These are phyloP conservation scores for Tricholoma matsutake DNA, from an alignment of 768 basidiomycete genomes.

Conservation along the genomic window DNA sequence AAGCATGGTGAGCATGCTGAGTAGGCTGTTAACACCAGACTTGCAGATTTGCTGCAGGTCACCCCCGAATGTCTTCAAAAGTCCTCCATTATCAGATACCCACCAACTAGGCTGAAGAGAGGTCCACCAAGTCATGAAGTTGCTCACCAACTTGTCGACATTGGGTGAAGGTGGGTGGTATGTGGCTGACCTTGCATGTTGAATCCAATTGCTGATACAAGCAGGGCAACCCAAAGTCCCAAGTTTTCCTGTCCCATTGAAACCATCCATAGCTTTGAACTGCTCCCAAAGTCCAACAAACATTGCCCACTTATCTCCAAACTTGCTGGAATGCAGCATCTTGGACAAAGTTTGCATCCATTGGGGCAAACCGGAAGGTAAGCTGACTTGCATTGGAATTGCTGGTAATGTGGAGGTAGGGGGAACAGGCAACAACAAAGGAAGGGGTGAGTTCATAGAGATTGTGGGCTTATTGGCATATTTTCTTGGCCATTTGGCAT, in stretches of 20 bases:
- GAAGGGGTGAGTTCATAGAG: too few relatives aligned
- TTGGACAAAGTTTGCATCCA: background rate
- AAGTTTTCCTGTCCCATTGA: background rate
- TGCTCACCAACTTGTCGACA: background rate
- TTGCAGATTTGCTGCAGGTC: background rate
- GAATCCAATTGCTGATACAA: background rate
- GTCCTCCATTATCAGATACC: background rate
- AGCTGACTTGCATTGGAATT: too few relatives aligned
- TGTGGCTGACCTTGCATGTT: background rate
- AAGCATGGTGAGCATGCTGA: background rate
- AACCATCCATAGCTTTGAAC: background rate
- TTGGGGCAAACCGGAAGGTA: too few relatives aligned
- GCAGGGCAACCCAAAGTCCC: background rate
- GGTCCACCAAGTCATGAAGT: background rate
- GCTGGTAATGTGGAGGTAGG: too few relatives aligned
- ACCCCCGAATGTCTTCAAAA: background rate
- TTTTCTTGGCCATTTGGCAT: background rate
- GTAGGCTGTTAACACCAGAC: background rate
- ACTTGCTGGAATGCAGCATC: background rate
- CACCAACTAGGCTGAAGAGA: background rate
- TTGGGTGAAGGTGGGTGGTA: background rate
- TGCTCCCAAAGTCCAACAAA: background rate
- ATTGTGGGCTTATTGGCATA: too few relatives aligned
- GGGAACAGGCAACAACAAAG: too few relatives aligned
- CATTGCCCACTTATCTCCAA: background rate